Evolutionary conservation across 371 early-diverging fungal species (phyloP).

Genomic region (Lichtheimia ramosa): DNA sequence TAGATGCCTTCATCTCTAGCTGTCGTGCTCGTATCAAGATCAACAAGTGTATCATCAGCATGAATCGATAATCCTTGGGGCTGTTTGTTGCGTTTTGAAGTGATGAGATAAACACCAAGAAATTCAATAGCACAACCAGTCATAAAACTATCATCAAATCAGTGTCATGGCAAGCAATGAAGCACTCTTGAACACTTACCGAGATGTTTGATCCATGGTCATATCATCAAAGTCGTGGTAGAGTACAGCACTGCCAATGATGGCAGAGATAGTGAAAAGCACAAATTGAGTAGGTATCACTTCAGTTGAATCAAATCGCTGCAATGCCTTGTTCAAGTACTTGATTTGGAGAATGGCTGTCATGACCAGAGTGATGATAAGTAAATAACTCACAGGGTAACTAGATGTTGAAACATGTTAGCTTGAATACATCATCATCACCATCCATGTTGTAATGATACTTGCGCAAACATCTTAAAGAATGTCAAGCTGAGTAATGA

Average conservation of each 20-base stretch:
- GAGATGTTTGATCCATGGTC: conserved; percentile 45
- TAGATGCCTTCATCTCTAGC: conserved; percentile 10
- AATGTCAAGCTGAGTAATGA: conserved; percentile 66
- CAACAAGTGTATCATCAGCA: conserved; percentile 8
- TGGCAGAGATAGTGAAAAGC: conserved; percentile 74
- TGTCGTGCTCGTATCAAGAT: background rate
- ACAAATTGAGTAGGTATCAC: conserved; percentile 85
- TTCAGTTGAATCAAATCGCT: conserved; percentile 71
- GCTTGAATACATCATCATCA: too few species aligned
- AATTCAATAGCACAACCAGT: conserved; percentile 68
- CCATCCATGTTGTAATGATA: conserved; percentile 1
- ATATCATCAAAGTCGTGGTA: conserved; percentile 74
- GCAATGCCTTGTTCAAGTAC: conserved; percentile 72
- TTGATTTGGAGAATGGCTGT: conserved; percentile 76
- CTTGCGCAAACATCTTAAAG: conserved; percentile 64
- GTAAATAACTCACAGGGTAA: conserved; percentile 65
- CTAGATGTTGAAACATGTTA: conserved; percentile 9
- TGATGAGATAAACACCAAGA: conserved; percentile 75
- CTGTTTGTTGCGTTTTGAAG: conserved; percentile 50
- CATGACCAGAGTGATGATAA: conserved; percentile 58
- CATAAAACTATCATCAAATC: conserved; percentile 40
- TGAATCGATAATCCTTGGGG: conserved; percentile 8
- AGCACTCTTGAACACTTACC: conserved; percentile 11
- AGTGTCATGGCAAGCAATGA: background rate
- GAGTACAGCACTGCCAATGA: conserved; percentile 71